Conservation (phyloP, 2,329 filamentous ascomycete genomes). For the Sphaerostilbella broomeana region DNA sequence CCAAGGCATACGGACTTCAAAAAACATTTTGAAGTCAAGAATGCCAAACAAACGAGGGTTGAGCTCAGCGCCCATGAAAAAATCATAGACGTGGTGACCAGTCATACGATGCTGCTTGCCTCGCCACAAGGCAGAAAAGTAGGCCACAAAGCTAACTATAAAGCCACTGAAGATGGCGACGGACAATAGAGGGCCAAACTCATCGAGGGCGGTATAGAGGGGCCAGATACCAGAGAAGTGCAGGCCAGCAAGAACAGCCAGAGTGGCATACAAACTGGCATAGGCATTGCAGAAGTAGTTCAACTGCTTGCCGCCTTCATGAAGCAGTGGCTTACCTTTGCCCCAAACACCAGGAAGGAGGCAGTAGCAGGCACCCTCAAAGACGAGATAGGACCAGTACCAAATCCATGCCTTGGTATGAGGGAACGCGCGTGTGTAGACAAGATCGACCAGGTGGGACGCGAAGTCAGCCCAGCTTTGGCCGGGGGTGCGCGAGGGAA, state of each 20-base stretch:
- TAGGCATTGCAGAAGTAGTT: slow-evolving; percentile 92
- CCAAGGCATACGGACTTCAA: slow-evolving; percentile 87
- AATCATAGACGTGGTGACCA: slow-evolving; percentile 77
- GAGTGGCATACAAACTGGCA: slow-evolving; percentile 80
- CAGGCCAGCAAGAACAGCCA: slow-evolving; percentile 60
- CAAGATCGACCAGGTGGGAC: slow-evolving; percentile 61
- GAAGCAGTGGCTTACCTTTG: slow-evolving; percentile 80
- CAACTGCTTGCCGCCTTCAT: slow-evolving; percentile 77
- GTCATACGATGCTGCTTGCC: slow-evolving; percentile 91
- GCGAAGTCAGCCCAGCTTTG: slow-evolving; percentile 67
- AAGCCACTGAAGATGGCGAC: slow-evolving; percentile 91
- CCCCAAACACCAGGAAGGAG: slow-evolving; percentile 79
- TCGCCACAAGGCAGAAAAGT: slow-evolving; percentile 73
- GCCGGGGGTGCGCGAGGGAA: slow-evolving; percentile 60
- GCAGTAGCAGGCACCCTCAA: slow-evolving; percentile 78
- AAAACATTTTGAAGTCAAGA: slow-evolving; percentile 92
- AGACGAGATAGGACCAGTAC: slow-evolving; percentile 90
- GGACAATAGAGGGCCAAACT: slow-evolving; percentile 88
- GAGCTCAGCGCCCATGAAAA: slow-evolving; percentile 84
- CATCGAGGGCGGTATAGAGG: slow-evolving; percentile 85
- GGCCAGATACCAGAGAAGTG: slow-evolving; percentile 83
- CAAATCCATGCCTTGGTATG: slow-evolving; percentile 77
- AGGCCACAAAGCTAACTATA: slow-evolving; percentile 74
- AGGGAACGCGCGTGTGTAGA: slow-evolving; percentile 81
- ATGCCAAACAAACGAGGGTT: slow-evolving; percentile 71